phyloP scores from a whole-genome alignment of 345 rosid genomes.

The Atalantia buxifolia region DNA sequence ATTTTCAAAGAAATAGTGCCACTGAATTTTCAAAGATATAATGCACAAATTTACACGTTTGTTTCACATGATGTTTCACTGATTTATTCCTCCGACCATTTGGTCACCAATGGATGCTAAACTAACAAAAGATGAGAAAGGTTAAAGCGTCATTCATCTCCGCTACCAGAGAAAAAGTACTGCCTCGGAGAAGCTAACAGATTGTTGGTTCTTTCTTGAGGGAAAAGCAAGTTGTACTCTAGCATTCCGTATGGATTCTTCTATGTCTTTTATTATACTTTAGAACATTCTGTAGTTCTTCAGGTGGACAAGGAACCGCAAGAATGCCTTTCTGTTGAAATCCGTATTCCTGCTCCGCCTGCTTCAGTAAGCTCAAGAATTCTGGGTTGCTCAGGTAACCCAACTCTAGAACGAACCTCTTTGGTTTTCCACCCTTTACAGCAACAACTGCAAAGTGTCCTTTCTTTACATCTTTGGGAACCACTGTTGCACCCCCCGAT shows the following conservation, averaged over 20 bases:
- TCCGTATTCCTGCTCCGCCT: conserved; percentile 54
- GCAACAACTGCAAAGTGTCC: conserved; percentile 51
- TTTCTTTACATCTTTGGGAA: conserved; percentile 40
- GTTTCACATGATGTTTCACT: background rate
- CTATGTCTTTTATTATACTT: background rate
- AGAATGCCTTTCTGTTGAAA: conserved; percentile 43
- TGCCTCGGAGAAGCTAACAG: background rate
- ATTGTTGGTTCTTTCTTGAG: too few relatives aligned
- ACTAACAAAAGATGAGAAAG: background rate
- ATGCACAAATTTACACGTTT: background rate
- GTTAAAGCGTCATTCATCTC: background rate
- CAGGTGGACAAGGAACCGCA: conserved; percentile 54
- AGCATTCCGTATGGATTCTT: background rate
- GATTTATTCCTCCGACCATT: background rate
- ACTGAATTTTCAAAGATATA: background rate
- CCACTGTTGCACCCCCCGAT: conserved; percentile 6
- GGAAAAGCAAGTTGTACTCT: background rate
- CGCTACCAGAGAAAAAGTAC: background rate
- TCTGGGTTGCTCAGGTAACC: conserved; percentile 37
- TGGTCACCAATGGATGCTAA: background rate
- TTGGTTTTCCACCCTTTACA: conserved; percentile 36
- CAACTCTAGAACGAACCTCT: conserved; percentile 54
- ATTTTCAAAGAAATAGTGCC: background rate
- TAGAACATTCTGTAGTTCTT: conserved; percentile 43
- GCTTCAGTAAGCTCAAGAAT: conserved; percentile 44